phyloP scores from a whole-genome alignment of 495 filamentous ascomycete genomes.

The Tuber aestivum region DNA sequence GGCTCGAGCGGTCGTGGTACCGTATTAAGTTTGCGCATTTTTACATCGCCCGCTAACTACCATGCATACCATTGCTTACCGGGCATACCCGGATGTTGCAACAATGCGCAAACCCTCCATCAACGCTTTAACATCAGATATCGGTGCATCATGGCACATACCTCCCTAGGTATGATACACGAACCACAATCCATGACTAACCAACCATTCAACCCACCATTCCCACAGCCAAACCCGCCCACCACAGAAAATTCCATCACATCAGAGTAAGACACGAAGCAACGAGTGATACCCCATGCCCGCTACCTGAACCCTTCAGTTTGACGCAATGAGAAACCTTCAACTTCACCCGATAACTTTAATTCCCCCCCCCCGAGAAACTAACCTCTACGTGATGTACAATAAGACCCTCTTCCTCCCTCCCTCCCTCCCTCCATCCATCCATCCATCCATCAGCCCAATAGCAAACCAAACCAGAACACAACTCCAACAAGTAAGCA shows the following conservation, averaged over 20 bases:
- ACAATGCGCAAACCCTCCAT: neutral
- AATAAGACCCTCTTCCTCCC: neutral
- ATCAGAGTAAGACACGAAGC: neutral
- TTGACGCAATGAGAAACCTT: neutral
- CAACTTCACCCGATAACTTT: neutral
- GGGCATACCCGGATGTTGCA: neutral
- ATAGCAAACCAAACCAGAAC: neutral
- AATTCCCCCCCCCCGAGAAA: neutral
- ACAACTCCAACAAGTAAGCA: neutral
- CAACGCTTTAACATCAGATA: neutral
- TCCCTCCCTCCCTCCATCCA: neutral
- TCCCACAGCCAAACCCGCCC: neutral
- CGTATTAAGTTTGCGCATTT: neutral
- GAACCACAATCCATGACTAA: neutral
- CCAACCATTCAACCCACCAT: neutral
- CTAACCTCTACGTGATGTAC: neutral
- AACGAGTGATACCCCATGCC: constrained; percentile 4
- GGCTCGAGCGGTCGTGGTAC: neutral
- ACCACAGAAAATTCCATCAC: neutral
- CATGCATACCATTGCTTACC: neutral
- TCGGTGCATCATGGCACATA: too few species aligned
- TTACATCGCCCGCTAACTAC: neutral
- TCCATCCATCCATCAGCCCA: neutral
- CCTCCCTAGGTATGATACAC: neutral
- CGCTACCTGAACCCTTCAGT: neutral